phyloP scores from a whole-genome alignment of 2,329 filamentous ascomycete species.

The Teratosphaeria zuluensis region DNA sequence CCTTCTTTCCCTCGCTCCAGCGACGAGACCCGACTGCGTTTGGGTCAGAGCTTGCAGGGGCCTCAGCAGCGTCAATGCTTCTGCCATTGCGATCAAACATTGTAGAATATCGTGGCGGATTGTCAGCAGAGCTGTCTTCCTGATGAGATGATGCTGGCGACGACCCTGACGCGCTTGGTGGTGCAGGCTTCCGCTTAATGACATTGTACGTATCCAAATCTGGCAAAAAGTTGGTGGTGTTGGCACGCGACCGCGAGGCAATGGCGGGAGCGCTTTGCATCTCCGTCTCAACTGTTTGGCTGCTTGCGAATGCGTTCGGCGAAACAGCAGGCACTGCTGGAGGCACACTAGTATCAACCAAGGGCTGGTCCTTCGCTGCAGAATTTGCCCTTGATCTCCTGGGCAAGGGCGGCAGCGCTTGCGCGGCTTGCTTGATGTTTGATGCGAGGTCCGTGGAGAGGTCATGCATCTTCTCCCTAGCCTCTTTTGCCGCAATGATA shows the following conservation, averaged over 20 bases:
- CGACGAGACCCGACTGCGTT: slow-evolving; percentile 30
- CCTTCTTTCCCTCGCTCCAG: slow-evolving; percentile 1
- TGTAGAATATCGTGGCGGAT: slow-evolving; percentile 36
- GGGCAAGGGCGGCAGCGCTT: not conserved
- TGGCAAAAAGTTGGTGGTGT: not conserved
- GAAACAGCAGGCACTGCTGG: not conserved
- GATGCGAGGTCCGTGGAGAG: not conserved
- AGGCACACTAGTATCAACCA: not conserved
- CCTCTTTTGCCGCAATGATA: slow-evolving; percentile 6
- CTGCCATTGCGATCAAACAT: slow-evolving; percentile 29
- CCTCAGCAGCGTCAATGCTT: slow-evolving; percentile 24
- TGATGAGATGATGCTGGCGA: not conserved
- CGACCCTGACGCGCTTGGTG: slow-evolving; percentile 1
- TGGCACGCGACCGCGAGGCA: not conserved
- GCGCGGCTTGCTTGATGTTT: not conserved
- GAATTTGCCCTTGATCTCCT: slow-evolving; percentile 1
- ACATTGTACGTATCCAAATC: slow-evolving; percentile 1
- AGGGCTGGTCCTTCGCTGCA: not conserved
- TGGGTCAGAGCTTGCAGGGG: slow-evolving; percentile 30
- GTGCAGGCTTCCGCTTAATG: slow-evolving; percentile 9
- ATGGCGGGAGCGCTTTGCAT: not conserved
- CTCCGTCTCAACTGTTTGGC: not conserved
- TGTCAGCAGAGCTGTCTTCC: slow-evolving; percentile 24
- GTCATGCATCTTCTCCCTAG: not conserved
- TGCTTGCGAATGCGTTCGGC: not conserved